Base-by-base conservation (phyloP, 169 alveolate genomes). In the Plasmodium knowlesi region DNA sequence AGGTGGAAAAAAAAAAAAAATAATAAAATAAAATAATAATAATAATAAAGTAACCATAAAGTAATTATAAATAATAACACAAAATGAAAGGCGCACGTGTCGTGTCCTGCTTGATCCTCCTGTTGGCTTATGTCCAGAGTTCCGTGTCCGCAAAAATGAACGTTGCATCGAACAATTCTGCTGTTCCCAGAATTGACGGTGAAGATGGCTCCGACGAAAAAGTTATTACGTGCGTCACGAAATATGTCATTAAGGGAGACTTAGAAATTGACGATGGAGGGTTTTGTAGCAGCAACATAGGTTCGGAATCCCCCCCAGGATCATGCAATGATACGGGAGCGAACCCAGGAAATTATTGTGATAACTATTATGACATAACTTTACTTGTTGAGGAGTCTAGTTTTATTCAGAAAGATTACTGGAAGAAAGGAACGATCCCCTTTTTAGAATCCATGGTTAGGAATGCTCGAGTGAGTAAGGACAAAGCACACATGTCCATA, bases 371-470 rank as follows among this genome's bases (percentile, higher is more conserved):
- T 76, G 93, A 86, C 34, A 86, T 86, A 74, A 54, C 93, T 30
- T 76, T 86, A 76, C 25, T 86, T 74, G 93, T 86, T 34, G 93
- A 86, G 61, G 85, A 86, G 30, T 74, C 93, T 34, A 86, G 43
- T 67, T 86, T 86, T 76, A 73, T 86, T 61, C 93, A 86, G 70
- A 86, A 53, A n/a, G 93, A 86, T 73, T 86, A 86, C 41, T 86
- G 93, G 93, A 16, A 74, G 70, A 74, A 76, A 54, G 93, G 93
- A 74, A 86, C 93, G 28, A 76, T 86, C 16, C 93, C 93, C 46
- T 86, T 86, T 86, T 76, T 86, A 86, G 93, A 86, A 74, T 86
- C 93, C 37, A 86, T 86, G 93, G 79, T 57, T n/a, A 76, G 78
- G 67, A 86, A 86, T 74, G 46, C 80, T 22, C 78, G 85, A 50